phyloP scores from a whole-genome alignment of 805 yeast species.

The Nakazawaea laoshanensis region DNA sequence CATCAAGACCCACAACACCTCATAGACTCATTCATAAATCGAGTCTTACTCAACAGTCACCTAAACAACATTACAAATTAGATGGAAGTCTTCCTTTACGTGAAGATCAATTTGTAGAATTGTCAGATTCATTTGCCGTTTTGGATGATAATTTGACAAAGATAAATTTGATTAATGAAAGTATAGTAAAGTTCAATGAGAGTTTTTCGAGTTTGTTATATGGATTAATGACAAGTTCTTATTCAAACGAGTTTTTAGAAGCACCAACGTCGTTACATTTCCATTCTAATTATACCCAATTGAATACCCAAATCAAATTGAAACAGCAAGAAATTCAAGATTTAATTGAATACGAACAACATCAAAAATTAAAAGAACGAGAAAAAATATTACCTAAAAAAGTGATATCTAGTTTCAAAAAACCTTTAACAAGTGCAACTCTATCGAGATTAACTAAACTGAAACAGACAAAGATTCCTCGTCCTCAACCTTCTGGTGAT shows the following conservation, averaged over 20 bases:
- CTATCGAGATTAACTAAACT: conserved; percentile 6
- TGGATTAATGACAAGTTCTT: conserved; percentile 36
- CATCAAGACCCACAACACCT: conserved; percentile 11
- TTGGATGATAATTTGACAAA: conserved; percentile 27
- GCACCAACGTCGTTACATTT: conserved; percentile 9
- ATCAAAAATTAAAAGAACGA: neutral
- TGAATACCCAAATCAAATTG: conserved; percentile 4
- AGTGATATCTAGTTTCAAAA: neutral
- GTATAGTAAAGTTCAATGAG: conserved; percentile 30
- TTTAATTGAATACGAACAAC: neutral
- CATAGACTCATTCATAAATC: conserved; percentile 18
- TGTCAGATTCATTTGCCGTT: conserved; percentile 28
- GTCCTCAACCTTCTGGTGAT: conserved; percentile 1
- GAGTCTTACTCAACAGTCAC: conserved; percentile 25
- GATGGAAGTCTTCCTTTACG: conserved; percentile 26
- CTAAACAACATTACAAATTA: conserved; percentile 29
- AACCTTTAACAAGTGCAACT: conserved; percentile 3
- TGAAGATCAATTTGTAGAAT: conserved; percentile 25
- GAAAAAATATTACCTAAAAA: neutral
- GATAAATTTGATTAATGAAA: conserved; percentile 26
- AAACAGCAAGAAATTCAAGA: conserved; percentile 2
- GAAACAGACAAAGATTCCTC: neutral
- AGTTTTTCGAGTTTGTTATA: conserved; percentile 34
- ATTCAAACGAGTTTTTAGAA: conserved; percentile 30
- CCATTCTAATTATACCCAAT: conserved; percentile 1